Evolutionary conservation across 495 filamentous ascomycete genomes (phyloP), one percentile per base, ranked within the genome.

Genomic region (Cairneyella variabilis): DNA sequence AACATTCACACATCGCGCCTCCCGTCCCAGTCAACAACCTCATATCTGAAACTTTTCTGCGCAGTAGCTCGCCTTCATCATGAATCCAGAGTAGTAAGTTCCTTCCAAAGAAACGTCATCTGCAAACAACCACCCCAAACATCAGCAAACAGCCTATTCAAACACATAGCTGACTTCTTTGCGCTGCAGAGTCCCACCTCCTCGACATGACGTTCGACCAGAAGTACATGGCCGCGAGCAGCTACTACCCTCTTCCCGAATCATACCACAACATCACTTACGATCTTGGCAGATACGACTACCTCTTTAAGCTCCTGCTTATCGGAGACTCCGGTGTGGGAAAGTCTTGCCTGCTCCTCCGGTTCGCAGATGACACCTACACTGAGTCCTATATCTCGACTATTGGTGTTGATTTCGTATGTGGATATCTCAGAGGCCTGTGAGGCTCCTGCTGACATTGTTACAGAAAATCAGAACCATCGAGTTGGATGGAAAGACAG

Each of bases 321-420:
- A 98, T 98, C 82, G 93, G 93, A 74, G 93, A 98, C 71, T 97
- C 93, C 65, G 93, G 93, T 78, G 95, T 97, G 61, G 93, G 93
- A 84, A 98, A 98, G 87, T 97, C 95, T 65, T 97, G 95, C 74
- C 72, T 97, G 76, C 80, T 98, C 54, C 78, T 98, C 62, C 91
- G 93, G 71, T 98, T 98, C 64, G 93, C 95, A 63, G 93, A 98
- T 71, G 93, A 98, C 68, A 97, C 95, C 67, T 98, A 97, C 77
- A 98, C 93, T n/a, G 95, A 97, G 75, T 95, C 89, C 71, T 98
- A 97, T 73, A 97, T 98, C 76, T 97, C 93, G 53, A 98, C 93
- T 54, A 98, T 98, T 74, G 93, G 93, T 66, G 93, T 98, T 56
- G 93, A 98, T 71, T 98, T 98, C 66, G 92, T 97, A 86, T 59